Evolutionary conservation across 352 stramenopile genomes (phyloP).

Genomic region (Phytopythium helicoides): DNA sequence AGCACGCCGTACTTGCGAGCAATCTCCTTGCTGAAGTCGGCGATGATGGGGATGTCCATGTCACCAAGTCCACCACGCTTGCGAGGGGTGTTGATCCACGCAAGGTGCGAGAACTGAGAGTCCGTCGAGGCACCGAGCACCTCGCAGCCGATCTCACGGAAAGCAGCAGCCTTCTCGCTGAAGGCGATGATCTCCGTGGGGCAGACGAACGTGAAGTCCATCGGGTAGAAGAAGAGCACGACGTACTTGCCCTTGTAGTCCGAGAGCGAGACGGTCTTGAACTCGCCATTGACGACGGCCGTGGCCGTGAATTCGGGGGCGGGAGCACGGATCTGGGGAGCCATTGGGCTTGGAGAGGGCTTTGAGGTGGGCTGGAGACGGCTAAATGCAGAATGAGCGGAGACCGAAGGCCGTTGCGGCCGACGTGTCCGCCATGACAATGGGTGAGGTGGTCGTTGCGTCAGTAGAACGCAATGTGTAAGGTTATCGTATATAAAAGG

Average conservation of each 20-base stretch:
- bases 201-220: constrained; percentile 92
- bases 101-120: constrained; percentile 88
- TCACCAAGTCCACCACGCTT: constrained; percentile 88
- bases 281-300: constrained; percentile 79
- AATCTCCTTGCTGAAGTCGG: constrained; percentile 89
- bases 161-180: constrained; percentile 77
- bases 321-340: constrained; percentile 60
- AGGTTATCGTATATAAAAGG: no score
- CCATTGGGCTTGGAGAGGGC: constrained; percentile 24
- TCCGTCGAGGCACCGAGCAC: constrained; percentile 81
- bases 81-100: constrained; percentile 88
- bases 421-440: neutral
- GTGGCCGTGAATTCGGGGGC: constrained; percentile 76
- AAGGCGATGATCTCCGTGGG: constrained; percentile 92
- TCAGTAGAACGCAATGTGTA: neutral
- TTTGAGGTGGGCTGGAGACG: neutral
- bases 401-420: neutral
- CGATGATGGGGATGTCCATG: constrained; percentile 90
- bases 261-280: constrained; percentile 76
- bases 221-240: constrained; percentile 92
- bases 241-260: constrained; percentile 91
- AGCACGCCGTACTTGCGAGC: constrained; percentile 84
- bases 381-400: neutral
- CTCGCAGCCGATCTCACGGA: constrained; percentile 73
- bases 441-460: no score